These are phyloP conservation scores for Antarctomyces pellizariae DNA, from an alignment of 495 filamentous ascomycete species.

Conservation along the genomic window DNA sequence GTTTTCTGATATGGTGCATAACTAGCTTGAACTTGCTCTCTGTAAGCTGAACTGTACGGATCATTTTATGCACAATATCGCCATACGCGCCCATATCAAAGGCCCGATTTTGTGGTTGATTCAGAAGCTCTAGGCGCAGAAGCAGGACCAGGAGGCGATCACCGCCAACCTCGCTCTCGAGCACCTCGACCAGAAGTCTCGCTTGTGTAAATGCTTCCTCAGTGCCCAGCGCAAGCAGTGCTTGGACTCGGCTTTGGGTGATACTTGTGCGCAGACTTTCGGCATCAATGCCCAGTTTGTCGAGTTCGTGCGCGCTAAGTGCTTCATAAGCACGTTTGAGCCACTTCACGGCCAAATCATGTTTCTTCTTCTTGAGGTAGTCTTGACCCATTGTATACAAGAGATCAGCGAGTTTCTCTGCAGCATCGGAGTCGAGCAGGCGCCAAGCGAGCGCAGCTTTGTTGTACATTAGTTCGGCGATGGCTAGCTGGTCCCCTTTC, in stretches of 20 bases:
- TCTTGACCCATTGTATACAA: constrained; percentile 50
- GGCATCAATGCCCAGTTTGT: constrained; percentile 31
- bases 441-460: constrained; percentile 22
- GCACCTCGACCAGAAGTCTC: constrained; percentile 27
- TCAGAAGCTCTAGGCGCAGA: constrained; percentile 44
- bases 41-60: constrained; percentile 29
- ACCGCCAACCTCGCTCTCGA: constrained; percentile 37
- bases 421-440: constrained; percentile 22
- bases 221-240: constrained; percentile 22
- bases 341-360: constrained; percentile 40
- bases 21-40: constrained; percentile 44
- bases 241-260: constrained; percentile 34
- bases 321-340: constrained; percentile 41
- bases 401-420: constrained; percentile 45
- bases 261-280: constrained; percentile 41
- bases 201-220: constrained; percentile 27
- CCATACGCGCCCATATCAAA: constrained; percentile 27
- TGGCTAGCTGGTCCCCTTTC: constrained; percentile 41
- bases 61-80: constrained; percentile 27
- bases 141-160: constrained; percentile 39
- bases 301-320: constrained; percentile 29
- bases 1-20: constrained; percentile 42
- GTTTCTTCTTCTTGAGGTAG: constrained; percentile 26
- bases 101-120: constrained; percentile 17
- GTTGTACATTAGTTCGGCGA: constrained; percentile 56